Evolutionary conservation across 2,329 filamentous ascomycete genomes (phyloP), one percentile per base, ranked within the genome.

Genomic region (Neopestalotiopsis sp.): DNA sequence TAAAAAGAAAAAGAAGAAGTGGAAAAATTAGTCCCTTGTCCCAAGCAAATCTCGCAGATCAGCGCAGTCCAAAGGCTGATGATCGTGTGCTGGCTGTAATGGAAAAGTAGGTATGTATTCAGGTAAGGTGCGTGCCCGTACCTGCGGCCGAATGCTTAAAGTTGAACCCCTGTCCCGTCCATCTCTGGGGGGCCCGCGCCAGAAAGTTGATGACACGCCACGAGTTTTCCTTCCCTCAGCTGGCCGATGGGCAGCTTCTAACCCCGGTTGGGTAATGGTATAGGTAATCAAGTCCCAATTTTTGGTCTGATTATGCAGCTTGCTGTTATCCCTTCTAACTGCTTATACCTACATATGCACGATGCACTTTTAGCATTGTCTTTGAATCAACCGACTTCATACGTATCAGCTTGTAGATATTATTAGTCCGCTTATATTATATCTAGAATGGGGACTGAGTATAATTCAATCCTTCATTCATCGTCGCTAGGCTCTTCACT

Each of bases 191-290:
- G 13, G 13, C 5, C n/a, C 57, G 57, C 24, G 38, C 28, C 13
- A 32, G 65, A 67, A 67, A 67, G 24, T 28, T 28, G 65, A 67
- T 67, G 65, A 67, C 65, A 67, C 65, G 64, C 64, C 64, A 45
- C 13, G 13, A 14, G 53, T 40, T 66, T 66, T 45, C 30, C 49
- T 12, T 56, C 20, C 28, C 20, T 17, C 7, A 9, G n/a, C 5
- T 13, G 6, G 10, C n/a, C 20, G 45, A 28, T 14, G 24, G 24
- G 13, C 5, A 45, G 34, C 6, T 38, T 10, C 34, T 38, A 38
- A 38, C 34, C 34, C 34, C 6, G 34, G 34, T 38, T 38, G 34
- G 34, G 34, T 38, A 38, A 38, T 38, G 34, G 34, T 10, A 38
- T 38, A 38, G 34, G 34, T 38, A 38, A 38, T 38, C 34, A 38